Evolutionary conservation across 2,329 filamentous ascomycete genomes (phyloP), one percentile per base, ranked within the genome.

Genomic region (Pseudocercospora fuligena): DNA sequence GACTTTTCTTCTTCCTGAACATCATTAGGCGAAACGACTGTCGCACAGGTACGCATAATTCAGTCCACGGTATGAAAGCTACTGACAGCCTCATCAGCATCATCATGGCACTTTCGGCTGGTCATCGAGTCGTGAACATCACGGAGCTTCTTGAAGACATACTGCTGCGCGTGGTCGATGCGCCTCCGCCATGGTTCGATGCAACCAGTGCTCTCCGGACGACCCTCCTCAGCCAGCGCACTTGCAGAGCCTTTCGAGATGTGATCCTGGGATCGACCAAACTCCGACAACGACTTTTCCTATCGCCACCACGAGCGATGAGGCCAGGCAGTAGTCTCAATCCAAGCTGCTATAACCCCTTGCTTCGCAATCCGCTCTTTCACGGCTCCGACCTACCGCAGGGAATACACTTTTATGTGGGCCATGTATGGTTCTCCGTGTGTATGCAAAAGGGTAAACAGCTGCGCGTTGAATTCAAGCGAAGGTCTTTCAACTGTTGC

Each of bases 121-220:
- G 53, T 2, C 25, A 27, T 19, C 31, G 56, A 2, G 56, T 59
- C 19, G 56, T 31, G n/a, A 2, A 25, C 29, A 59, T 40, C n/a
- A 36, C 56, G 4, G 56, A 59, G 56, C 56, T 59, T 11, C 56
- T 59, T 11, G 53, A 57, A 19, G 8, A 21, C 9, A 57, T 57
- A 2, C 31, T 57, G 21, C 23, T 57, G 7, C n/a, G n/a, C 9
- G 14, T 57, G 31, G 9, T 33, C 31, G 31, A 11, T 2, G 11
- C 2, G 31, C 25, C 11, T 31, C 2, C 8, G 9, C 23, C 2
- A 6, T 27, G 5, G 29, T 5, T 12, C 2, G 23, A 31, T 1
- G 4, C 11, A 1, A 4, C n/a, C 8, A 2, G 3, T 1, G 31
- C 14, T 11, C 5, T 14, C 53, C 53, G 53, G 4, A 57, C 53